Percentiles rank a stretch among this genome's conserved stretches.
Evolutionary conservation across 352 stramenopile genomes (phyloP).

Genomic region (Globisporangium yorkense): DNA sequence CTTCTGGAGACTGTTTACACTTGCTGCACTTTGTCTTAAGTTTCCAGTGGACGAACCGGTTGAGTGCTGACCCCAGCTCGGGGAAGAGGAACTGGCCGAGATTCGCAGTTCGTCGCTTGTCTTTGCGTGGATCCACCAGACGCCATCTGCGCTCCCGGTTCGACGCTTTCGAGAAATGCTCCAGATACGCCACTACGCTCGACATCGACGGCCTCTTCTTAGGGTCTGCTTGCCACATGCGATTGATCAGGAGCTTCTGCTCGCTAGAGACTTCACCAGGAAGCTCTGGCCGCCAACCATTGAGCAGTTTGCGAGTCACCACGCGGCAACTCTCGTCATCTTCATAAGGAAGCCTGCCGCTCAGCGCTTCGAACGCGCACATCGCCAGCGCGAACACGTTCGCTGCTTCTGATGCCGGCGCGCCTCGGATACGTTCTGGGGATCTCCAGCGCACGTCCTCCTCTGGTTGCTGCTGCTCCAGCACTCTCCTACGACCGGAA

Average conservation of each 20-base stretch:
- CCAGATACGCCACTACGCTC: background rate
- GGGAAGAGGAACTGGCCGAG: background rate
- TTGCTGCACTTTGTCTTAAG: too few species aligned
- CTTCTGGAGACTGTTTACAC: too few species aligned
- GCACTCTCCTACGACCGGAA: background rate
- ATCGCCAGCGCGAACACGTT: background rate
- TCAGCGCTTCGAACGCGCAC: conserved; percentile 1
- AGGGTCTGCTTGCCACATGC: background rate
- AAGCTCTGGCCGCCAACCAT: too few species aligned
- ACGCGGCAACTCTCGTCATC: too few species aligned
- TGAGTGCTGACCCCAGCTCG: background rate
- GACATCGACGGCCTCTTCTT: background rate
- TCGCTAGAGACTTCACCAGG: too few species aligned
- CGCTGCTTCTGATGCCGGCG: background rate
- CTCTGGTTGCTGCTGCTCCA: background rate
- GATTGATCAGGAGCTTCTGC: background rate
- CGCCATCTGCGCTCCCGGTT: background rate
- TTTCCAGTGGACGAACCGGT: too few species aligned
- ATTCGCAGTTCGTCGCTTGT: background rate
- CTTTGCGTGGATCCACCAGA: background rate
- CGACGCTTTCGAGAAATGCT: background rate
- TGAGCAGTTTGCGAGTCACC: too few species aligned
- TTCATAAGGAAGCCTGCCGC: background rate
- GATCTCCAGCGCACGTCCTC: background rate
- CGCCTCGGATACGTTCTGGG: background rate